Evolutionary conservation across 2,329 filamentous ascomycete genomes (phyloP), one percentile per base, ranked within the genome.

Genomic region (Metarhizium anisopliae): DNA sequence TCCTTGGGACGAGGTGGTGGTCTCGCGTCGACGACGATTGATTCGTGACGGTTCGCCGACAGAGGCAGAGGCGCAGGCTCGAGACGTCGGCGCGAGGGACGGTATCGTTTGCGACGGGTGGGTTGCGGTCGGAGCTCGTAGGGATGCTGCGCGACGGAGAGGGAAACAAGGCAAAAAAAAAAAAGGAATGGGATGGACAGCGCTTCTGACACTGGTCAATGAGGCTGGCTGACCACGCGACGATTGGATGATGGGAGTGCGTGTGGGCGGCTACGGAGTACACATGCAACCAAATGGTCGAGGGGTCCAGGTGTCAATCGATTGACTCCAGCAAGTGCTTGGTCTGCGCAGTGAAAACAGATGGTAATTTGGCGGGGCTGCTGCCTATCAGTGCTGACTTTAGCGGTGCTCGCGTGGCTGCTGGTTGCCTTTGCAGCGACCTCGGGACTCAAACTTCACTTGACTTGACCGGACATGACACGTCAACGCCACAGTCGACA

Each of bases 101-200:
- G 47, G 30, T 8, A 42, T 13, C 30, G 32, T 11, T 38, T 35
- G 38, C 42, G 42, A 43, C 14, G 42, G 25, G 40, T 25, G 42
- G 30, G 42, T 47, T 35, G 43, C 43, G 52, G 43, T 50, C 32
- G 52, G 52, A 50, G 52, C 52, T 50, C 30, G 47, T 20, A 11
- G n/a, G n/a, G 35, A 47, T 54, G 43, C 52, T 50, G 52, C 52
- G 42, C 52, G 42, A 47, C 52, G n/a, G 42, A 47, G 42, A 47
- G 42, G 30, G 40, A 3, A n/a, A 49, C 6, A 20, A 10, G n/a
- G n/a, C 7, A 49, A 49, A 30, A 16, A 30, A 30, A 49, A 49
- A 13, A 30, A 18, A 18, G 18, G 25, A 14, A 4, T 30, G 20
- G 30, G 45, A 49, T 11, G 6, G 14, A n/a, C 13, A 49, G 45